Percentiles rank a stretch among this genome's conserved stretches.
Evolutionary conservation across 2,329 filamentous ascomycete species (phyloP).

Genomic region (Penicillium sp.): DNA sequence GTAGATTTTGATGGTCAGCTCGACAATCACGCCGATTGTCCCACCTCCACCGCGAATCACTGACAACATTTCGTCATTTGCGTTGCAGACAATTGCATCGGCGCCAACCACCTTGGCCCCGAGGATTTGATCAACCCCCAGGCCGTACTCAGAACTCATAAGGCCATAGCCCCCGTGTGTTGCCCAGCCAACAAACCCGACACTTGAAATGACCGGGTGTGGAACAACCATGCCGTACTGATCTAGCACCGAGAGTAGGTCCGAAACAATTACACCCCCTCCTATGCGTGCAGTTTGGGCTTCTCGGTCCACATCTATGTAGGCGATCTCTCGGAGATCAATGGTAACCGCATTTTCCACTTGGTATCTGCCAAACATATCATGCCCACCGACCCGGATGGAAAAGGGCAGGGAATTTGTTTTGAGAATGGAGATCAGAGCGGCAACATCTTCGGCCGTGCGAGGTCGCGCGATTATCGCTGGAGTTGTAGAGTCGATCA

Average conservation of each 20-base stretch:
- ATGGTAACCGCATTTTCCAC: conserved; percentile 36
- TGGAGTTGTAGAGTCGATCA: conserved; percentile 13
- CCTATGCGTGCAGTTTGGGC: conserved; percentile 36
- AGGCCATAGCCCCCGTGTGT: conserved; percentile 42
- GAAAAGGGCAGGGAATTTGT: conserved; percentile 25
- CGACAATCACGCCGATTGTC: conserved; percentile 44
- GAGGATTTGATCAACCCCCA: conserved; percentile 45
- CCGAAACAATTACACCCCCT: conserved; percentile 37
- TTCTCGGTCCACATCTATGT: conserved; percentile 30
- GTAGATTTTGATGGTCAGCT: conserved; percentile 46
- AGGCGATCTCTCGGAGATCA: conserved; percentile 41
- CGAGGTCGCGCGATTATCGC: conserved; percentile 29
- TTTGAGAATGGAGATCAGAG: conserved; percentile 20
- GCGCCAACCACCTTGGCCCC: conserved; percentile 43
- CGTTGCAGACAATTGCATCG: conserved; percentile 40
- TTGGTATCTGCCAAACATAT: conserved; percentile 36
- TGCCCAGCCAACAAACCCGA: conserved; percentile 44
- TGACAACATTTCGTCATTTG: conserved; percentile 39
- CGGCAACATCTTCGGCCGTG: conserved; percentile 27
- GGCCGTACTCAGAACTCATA: conserved; percentile 31
- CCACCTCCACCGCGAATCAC: conserved; percentile 46
- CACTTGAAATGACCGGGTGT: conserved; percentile 21
- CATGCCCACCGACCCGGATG: conserved; percentile 41
- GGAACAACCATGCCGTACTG: conserved; percentile 33
- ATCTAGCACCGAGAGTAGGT: conserved; percentile 29